Base-by-base conservation (phyloP, 306 rosid genomes). In the Malus orientalis region DNA sequence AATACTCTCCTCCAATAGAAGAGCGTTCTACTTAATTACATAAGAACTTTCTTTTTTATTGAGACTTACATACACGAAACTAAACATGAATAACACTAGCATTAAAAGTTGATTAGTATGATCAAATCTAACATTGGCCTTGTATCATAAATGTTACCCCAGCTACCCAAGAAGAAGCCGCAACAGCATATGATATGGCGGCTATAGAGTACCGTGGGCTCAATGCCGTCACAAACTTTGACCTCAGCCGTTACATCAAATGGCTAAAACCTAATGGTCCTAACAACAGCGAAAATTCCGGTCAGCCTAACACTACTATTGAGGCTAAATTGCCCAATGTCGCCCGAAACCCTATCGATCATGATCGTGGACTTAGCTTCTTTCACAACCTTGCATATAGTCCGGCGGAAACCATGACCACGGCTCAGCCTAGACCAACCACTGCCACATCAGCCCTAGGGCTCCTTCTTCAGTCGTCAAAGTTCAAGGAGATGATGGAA, bases 401-500 rank as follows among this genome's bases (percentile, higher is more conserved):
- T 70, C 54, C 47, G 4, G 57, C 44, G 4, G 81, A 70, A 29
- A 85, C 74, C 73, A 25, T 33, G 40, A 45, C 79, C 15, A 16
- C 42, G 2, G 30, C 32, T 4, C 77, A 45, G 14, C 72, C 82
- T 15, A 81, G 84, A 15, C 71, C 86, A n/a, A 36, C 81, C 64
- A 76, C 84, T 36, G 60, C 82, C 51, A 85, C 88, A 2, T 76
- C 85, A 45, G 88, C 88, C 68, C 83, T 85, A 69, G 88, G 85
- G 11, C 88, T 85, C 22, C 74, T 85, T 5, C 83, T 85, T 11
- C 85, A 81, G 7, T 85, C 88, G 4, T 75, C 85, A 2, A 85
- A 85, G 88, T 85, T 85, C 74, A 85, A 81, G 81, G 88, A 85
- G 76, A 85, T 85, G 88, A 81, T 81, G 81, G 85, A 85, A 81